A percentile compares a stretch with the other conserved stretches of the same genome.
phyloP scores from a whole-genome alignment of 2,329 filamentous ascomycete genomes.

The Fusarium sp. region DNA sequence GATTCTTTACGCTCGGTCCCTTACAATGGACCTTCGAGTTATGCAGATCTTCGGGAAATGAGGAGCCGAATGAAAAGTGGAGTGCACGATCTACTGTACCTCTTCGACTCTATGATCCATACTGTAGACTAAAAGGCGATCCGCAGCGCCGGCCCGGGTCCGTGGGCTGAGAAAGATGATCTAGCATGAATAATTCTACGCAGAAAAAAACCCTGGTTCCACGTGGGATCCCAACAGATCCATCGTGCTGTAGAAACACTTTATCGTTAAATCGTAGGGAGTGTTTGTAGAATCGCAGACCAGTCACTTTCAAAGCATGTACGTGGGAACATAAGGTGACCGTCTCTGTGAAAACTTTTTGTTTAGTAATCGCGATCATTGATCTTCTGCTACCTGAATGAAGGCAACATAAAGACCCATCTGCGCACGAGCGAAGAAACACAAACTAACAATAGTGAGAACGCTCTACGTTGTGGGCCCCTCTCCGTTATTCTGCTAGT shows the following conservation, averaged over 20 bases:
- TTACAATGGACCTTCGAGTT: neutral
- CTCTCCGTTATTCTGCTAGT: neutral
- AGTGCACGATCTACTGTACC: neutral
- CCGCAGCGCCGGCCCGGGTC: neutral
- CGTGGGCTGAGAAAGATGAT: neutral
- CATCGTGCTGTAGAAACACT: neutral
- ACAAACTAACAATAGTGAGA: neutral
- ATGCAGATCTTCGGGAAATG: neutral
- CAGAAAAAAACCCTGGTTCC: neutral
- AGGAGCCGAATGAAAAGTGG: neutral
- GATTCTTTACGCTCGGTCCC: neutral
- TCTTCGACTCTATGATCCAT: neutral
- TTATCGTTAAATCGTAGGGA: neutral
- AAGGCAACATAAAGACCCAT: neutral
- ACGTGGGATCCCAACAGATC: neutral
- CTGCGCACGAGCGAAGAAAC: neutral
- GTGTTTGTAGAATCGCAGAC: neutral
- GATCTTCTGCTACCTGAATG: neutral
- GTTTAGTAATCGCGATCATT: neutral
- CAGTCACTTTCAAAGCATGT: neutral
- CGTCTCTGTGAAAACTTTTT: fast-evolving
- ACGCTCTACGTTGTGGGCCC: neutral
- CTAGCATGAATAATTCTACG: neutral
- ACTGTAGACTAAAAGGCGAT: neutral
- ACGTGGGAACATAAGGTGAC: neutral